Evolutionary conservation across 345 rosid genomes (phyloP).

Genomic region (Rhodamnia rubescens): DNA sequence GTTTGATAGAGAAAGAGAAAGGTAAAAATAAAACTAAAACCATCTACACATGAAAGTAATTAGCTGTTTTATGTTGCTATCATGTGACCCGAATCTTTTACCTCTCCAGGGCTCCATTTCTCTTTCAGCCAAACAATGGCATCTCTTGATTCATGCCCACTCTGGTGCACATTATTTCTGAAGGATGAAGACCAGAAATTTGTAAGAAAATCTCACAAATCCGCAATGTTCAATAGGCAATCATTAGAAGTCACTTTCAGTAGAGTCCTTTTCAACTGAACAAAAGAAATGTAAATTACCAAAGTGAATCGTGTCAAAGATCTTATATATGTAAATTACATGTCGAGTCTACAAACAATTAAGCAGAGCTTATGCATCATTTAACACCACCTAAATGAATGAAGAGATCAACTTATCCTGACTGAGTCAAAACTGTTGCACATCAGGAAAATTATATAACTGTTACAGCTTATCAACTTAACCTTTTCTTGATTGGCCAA

Average conservation of each 20-base stretch:
- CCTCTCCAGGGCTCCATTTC: conserved; percentile 85
- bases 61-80: background rate
- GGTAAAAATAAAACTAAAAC: background rate
- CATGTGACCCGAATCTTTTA: conserved; percentile 2
- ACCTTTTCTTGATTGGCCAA: background rate
- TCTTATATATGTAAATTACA: conserved; percentile 4
- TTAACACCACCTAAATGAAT: background rate
- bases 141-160: conserved; percentile 28
- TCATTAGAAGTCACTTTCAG: background rate
- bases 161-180: conserved; percentile 26
- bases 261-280: background rate
- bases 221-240: background rate
- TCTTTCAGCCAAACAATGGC: conserved; percentile 62
- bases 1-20: background rate
- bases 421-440: background rate
- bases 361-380: conserved; percentile 6
- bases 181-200: background rate
- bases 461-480: background rate
- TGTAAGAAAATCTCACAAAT: background rate
- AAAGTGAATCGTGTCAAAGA: conserved; percentile 5
- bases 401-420: background rate
- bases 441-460: background rate
- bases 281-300: conserved; percentile 5
- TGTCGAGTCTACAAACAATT: conserved; percentile 11
- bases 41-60: background rate